These are phyloP conservation scores for Lecanosticta acicola DNA, from an alignment of 2,329 filamentous ascomycete genomes.

Conservation along the genomic window DNA sequence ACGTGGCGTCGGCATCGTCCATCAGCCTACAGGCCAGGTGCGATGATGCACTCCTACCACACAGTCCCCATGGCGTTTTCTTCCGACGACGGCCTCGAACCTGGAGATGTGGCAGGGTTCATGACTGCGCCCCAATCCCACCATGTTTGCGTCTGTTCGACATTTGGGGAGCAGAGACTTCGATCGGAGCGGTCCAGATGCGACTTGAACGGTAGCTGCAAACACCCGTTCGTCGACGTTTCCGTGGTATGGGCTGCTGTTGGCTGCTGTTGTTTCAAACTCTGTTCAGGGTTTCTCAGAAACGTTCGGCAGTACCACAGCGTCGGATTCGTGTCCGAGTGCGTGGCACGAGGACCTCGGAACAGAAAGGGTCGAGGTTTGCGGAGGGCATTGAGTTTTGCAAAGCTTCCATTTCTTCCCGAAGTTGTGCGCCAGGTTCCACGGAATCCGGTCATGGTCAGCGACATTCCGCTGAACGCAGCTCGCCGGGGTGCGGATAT, in stretches of 20 bases:
- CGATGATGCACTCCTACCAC: too few relatives aligned
- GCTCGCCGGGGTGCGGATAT: too few relatives aligned
- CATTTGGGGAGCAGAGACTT: too few relatives aligned
- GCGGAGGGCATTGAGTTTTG: neutral
- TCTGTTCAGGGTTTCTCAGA: neutral
- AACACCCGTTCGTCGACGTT: neutral
- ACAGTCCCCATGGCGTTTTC: neutral
- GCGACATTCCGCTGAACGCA: too few relatives aligned
- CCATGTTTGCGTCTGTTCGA: too few relatives aligned
- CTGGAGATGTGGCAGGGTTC: too few relatives aligned
- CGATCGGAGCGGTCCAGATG: neutral
- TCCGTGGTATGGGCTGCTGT: neutral
- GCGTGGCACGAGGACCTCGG: neutral
- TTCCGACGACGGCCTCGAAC: too few relatives aligned
- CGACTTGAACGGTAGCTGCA: neutral
- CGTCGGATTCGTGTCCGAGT: neutral
- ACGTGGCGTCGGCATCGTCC: too few relatives aligned
- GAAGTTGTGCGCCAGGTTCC: too few relatives aligned
- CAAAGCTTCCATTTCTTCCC: neutral
- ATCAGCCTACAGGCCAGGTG: neutral
- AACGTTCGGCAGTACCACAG: neutral
- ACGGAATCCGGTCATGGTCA: too few relatives aligned
- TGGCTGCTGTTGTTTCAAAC: neutral
- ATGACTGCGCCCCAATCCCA: too few relatives aligned
- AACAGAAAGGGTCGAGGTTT: neutral